Evolutionary conservation across 2,329 filamentous ascomycete species (phyloP), one percentile per base, ranked within the genome.

Genomic region (Sarocladiaceae sp.): DNA sequence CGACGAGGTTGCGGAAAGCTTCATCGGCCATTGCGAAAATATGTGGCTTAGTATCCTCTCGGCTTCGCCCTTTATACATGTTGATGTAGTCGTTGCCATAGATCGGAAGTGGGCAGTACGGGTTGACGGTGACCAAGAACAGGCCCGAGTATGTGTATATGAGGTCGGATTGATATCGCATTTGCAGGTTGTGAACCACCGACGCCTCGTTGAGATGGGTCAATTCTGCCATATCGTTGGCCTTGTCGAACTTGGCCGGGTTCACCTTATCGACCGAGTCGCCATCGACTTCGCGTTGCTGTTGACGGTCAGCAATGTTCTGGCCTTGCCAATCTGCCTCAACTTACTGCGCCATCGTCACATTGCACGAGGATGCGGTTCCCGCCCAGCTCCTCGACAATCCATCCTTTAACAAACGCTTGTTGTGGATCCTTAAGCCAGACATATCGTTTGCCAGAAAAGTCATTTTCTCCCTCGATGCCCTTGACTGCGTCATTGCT

Each of bases 91-190:
- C 94, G 66, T 94, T 91, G 52, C 84, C 90, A 70, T 99, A 99
- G 55, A 99, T 99, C 3, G 95, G 90, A 10, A 99, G 73, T 2
- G 91, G 84, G 57, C 91, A 96, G 71, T 99, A 99, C 1, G 95
- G 94, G 66, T 99, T 99, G 57, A 99, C 88, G 1, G 95, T 95
- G 47, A 99, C 94, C 64, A 99, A 76, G 73, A 99, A 99, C 36
- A 99, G 78, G 0, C 94, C 94, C 0, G 94, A 99, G 69, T 99
- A 99, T 20, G 94, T 99, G 75, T 95, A 99, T 60, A 99, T 99
- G 55, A 99, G 74, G 71, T 99, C 94, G 40, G 94, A 82, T 68
- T 97, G 90, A 67, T 99, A 99, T 70, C 94, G 80, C 77, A 90
- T 93, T 60, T 96, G 88, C 53, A 99, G 80, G 66, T 99, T 99